phyloP scores from a whole-genome alignment of 202 grass and related monocot species.

The Schoenoplectus tabernaemontani region DNA sequence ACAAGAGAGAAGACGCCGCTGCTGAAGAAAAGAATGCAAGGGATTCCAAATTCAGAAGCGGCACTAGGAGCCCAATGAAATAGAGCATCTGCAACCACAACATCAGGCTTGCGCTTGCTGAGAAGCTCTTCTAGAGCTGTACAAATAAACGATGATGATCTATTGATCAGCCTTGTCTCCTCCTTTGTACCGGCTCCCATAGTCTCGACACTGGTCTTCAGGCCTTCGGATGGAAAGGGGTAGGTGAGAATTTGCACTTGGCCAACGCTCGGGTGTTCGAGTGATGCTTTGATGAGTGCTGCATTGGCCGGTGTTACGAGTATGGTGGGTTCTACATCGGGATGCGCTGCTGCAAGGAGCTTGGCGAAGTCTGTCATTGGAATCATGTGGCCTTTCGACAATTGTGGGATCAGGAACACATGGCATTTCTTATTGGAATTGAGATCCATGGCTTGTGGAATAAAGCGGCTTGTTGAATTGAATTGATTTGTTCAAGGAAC shows the following conservation, averaged over 20 bases:
- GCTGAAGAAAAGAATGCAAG: conserved; percentile 34
- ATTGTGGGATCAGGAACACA: conserved; percentile 59
- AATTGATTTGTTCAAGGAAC: too few species aligned
- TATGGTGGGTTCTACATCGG: conserved; percentile 43
- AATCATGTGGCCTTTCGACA: conserved; percentile 49
- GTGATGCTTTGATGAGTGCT: conserved; percentile 21
- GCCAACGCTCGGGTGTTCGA: too few species aligned
- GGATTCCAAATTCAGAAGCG: conserved; percentile 27
- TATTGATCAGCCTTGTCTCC: neutral
- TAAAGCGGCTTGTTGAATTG: neutral
- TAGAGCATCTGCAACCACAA: conserved; percentile 35
- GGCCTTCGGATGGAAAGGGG: conserved; percentile 36
- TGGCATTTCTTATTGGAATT: conserved; percentile 7
- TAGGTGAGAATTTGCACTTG: conserved; percentile 27
- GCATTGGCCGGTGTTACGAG: conserved; percentile 60
- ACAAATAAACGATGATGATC: neutral
- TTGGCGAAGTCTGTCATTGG: conserved; percentile 55
- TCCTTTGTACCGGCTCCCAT: neutral
- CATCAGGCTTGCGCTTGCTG: conserved; percentile 18
- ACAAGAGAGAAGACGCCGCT: conserved; percentile 26
- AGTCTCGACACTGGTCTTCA: neutral
- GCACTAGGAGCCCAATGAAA: conserved; percentile 32
- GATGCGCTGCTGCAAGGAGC: conserved; percentile 29
- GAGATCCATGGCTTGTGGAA: neutral
- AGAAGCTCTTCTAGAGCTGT: conserved; percentile 14